phyloP scores from a whole-genome alignment of 108 stramenopile genomes.

The Bacterosira constricta region DNA sequence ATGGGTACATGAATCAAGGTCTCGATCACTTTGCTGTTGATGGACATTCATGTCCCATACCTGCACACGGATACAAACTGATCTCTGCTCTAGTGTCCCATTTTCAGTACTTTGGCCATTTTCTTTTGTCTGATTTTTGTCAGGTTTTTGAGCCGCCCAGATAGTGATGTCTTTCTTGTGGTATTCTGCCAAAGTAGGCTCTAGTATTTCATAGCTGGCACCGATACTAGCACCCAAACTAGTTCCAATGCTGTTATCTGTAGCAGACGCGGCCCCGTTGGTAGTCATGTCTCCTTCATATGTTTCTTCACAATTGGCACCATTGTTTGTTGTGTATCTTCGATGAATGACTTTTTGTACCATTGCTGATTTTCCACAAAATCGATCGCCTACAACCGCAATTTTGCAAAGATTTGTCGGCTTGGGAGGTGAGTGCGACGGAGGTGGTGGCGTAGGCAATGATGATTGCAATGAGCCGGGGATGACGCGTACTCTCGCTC shows the following conservation, averaged over 20 bases:
- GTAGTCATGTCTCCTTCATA: background rate
- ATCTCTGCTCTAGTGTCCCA: background rate
- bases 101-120: background rate
- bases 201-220: background rate
- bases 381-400: constrained; percentile 19
- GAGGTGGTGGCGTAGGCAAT: constrained; percentile 15
- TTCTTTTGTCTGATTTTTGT: background rate
- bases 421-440: constrained; percentile 15
- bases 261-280: constrained; percentile 1
- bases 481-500: constrained; percentile 13
- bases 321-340: background rate
- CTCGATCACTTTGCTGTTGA: background rate
- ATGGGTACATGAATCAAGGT: background rate
- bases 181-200: constrained; percentile 32
- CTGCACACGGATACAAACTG: constrained; percentile 22
- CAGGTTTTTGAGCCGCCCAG: background rate
- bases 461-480: constrained; percentile 8
- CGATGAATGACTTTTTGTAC: constrained; percentile 25
- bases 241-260: constrained; percentile 7
- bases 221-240: constrained; percentile 4
- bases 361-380: constrained; percentile 17
- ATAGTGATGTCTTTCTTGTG: constrained; percentile 27
- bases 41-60: constrained; percentile 35
- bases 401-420: constrained; percentile 24
- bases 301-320: background rate